Evolutionary conservation across 371 early-diverging fungal genomes (phyloP), one percentile per base, ranked within the genome.

Genomic region (Capniomyces stellatus): DNA sequence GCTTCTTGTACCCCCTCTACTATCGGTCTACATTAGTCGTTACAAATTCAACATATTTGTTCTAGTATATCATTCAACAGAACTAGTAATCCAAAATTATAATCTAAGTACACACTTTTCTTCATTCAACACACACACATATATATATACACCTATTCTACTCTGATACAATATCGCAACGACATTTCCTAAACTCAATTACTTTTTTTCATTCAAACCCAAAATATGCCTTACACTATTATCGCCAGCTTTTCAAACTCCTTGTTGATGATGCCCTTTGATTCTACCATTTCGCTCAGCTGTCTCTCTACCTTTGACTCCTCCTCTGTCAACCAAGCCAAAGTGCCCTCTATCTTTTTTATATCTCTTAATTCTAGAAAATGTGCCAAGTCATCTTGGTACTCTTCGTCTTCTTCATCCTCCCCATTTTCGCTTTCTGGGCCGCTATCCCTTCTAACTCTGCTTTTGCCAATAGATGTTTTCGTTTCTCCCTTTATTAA

Each of bases 361-460:
- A 51, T 8, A n/a, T 51, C 51, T n/a, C 31, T 51, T 30, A 51
- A 29, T 15, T 25, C 18, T 48, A 48, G 15, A 48, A 48, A 19
- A 15, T 48, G 48, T 12, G 12, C 40, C 40, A 40, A 40, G 12
- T 40, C 40, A 12, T 40, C n/a, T 40, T 40, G 40, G n/a, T 12
- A 40, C n/a, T 40, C 40, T n/a, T n/a, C n/a, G n/a, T n/a, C n/a
- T n/a, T n/a, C n/a, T n/a, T n/a, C n/a, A n/a, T n/a, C n/a, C n/a
- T n/a, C n/a, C n/a, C n/a, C n/a, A n/a, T n/a, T n/a, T n/a, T n/a
- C n/a, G n/a, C n/a, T n/a, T n/a, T n/a, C n/a, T n/a, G n/a, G n/a
- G n/a, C n/a, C n/a, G n/a, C n/a, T n/a, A n/a, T n/a, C n/a, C n/a
- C n/a, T n/a, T n/a, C n/a, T n/a, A n/a, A n/a, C n/a, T n/a, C n/a